These are phyloP conservation scores for Calonectria leucothoes DNA, from an alignment of 2,329 filamentous ascomycete species.

Conservation along the genomic window DNA sequence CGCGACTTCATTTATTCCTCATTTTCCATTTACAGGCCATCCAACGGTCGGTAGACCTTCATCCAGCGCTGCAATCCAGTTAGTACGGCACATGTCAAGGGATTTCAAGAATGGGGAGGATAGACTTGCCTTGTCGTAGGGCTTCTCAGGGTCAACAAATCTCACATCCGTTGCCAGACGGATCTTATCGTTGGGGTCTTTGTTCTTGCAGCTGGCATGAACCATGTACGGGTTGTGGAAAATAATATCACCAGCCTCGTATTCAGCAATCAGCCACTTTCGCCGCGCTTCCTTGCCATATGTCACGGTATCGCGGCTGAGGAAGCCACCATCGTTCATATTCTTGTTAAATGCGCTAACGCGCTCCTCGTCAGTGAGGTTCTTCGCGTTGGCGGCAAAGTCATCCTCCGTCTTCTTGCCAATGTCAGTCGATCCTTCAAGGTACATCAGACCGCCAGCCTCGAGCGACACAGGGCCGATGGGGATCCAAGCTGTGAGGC, in stretches of 20 bases:
- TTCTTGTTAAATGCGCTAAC: conserved; percentile 28
- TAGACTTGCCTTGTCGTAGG: conserved; percentile 11
- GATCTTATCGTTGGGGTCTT: conserved; percentile 21
- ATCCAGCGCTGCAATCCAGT: conserved; percentile 1
- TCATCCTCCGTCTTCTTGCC: conserved; percentile 26
- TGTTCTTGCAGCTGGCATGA: conserved; percentile 27
- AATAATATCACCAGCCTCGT: conserved; percentile 26
- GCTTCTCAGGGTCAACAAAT: conserved; percentile 17
- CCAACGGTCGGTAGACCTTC: conserved; percentile 17
- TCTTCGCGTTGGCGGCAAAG: conserved; percentile 18
- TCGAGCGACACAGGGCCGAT: conserved; percentile 13
- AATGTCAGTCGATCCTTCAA: conserved; percentile 22
- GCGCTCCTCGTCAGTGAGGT: conserved; percentile 22
- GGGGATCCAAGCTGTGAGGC: conserved; percentile 14
- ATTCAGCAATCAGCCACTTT: conserved; percentile 29
- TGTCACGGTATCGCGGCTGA: conserved; percentile 23
- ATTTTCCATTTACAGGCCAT: conserved; percentile 5
- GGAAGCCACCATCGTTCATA: conserved; percentile 27
- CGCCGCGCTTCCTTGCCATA: conserved; percentile 22
- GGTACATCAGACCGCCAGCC: conserved; percentile 17
- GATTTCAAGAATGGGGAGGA: background rate
- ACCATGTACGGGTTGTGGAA: conserved; percentile 29
- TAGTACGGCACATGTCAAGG: background rate
- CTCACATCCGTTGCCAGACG: conserved; percentile 23
- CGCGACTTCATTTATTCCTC: background rate